phyloP scores from a whole-genome alignment of 495 filamentous ascomycete genomes.

The Astrothelium macrocarpum region DNA sequence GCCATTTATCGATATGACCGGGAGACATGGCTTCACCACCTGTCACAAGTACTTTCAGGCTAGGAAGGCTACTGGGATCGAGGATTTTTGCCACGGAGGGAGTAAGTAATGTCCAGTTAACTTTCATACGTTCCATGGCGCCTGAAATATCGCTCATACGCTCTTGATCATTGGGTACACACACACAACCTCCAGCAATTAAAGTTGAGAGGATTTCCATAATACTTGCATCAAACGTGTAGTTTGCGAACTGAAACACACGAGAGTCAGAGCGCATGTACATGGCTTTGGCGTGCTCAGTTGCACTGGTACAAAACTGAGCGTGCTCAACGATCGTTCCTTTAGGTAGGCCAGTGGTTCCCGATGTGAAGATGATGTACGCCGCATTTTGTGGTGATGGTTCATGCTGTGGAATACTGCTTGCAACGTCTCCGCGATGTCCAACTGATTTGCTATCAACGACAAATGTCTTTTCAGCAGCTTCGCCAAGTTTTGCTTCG shows the following conservation, averaged over 20 bases:
- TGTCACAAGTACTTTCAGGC: constrained; percentile 55
- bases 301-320: constrained; percentile 66
- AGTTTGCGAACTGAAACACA: constrained; percentile 76
- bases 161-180: constrained; percentile 50
- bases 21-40: constrained; percentile 63
- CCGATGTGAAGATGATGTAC: constrained; percentile 91
- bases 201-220: constrained; percentile 84
- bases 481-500: constrained; percentile 15
- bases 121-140: constrained; percentile 49
- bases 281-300: constrained; percentile 62
- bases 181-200: constrained; percentile 57
- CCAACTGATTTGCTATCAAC: constrained; percentile 7
- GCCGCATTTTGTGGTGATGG: constrained; percentile 44
- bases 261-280: constrained; percentile 61
- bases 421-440: not conserved
- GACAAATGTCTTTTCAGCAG: constrained; percentile 18
- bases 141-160: constrained; percentile 62
- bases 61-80: constrained; percentile 50
- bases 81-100: constrained; percentile 68
- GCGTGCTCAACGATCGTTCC: constrained; percentile 55
- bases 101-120: constrained; percentile 74
- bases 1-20: constrained; percentile 47
- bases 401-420: constrained; percentile 3
- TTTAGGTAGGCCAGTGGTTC: constrained; percentile 79
- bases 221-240: constrained; percentile 76